These are phyloP conservation scores for Auricularia sp. DNA, from an alignment of 768 basidiomycete species.

Conservation along the genomic window DNA sequence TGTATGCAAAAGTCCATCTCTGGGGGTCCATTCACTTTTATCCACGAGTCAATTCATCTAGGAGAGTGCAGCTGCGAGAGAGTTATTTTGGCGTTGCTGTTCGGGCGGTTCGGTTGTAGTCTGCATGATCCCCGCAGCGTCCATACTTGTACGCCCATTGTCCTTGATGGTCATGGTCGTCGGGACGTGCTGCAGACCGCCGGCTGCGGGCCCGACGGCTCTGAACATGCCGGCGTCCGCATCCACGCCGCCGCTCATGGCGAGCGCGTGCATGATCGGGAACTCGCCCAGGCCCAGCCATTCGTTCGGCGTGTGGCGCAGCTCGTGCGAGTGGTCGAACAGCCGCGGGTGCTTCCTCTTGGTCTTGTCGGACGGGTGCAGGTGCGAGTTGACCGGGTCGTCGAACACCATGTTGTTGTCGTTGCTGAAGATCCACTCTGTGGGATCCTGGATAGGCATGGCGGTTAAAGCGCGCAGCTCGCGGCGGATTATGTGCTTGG, in stretches of 20 bases:
- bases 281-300: conserved; percentile 44
- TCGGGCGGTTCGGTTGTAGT: neutral
- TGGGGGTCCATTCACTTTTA: too few relatives aligned
- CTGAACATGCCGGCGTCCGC: neutral
- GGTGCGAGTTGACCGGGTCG: neutral
- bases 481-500: conserved; percentile 6
- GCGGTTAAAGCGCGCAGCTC: conserved; percentile 3
- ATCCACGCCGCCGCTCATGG: conserved; percentile 1
- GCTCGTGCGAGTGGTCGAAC: conserved; percentile 14
- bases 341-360: conserved; percentile 12
- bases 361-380: conserved; percentile 3
- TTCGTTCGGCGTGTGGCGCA: conserved; percentile 42
- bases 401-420: conserved; percentile 28
- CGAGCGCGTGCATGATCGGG: conserved; percentile 25
- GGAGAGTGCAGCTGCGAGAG: neutral
- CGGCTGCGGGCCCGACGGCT: neutral
- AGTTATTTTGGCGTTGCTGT: neutral
- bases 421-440: neutral
- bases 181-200: neutral
- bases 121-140: neutral
- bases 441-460: conserved; percentile 6
- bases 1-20: too few relatives aligned
- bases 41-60: neutral
- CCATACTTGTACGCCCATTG: neutral
- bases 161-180: neutral